Conservation (phyloP, 2,329 filamentous ascomycete species). For the Mycosphaerella sp. region DNA sequence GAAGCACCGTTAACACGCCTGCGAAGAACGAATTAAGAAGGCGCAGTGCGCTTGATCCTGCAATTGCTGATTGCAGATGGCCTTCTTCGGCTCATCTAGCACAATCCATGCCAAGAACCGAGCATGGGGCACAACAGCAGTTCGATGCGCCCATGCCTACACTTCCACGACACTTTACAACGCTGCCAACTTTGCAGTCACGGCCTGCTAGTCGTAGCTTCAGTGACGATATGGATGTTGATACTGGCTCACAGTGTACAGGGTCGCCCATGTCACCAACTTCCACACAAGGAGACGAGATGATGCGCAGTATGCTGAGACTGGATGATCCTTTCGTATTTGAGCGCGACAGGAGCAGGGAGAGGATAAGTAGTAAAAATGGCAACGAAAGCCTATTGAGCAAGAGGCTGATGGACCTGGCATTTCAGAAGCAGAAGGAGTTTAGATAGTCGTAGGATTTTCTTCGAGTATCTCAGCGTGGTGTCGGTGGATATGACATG, state of each 20-base stretch:
- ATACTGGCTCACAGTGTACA: conserved; percentile 22
- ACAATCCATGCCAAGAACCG: conserved; percentile 23
- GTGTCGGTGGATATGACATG: conserved; percentile 1
- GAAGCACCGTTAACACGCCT: conserved; percentile 12
- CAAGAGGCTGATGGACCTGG: conserved; percentile 59
- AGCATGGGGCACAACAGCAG: conserved; percentile 26
- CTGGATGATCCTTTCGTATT: conserved; percentile 26
- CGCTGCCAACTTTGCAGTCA: conserved; percentile 27
- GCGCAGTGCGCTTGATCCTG: conserved; percentile 17
- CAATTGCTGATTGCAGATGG: conserved; percentile 5
- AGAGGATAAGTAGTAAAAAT: conserved; percentile 63
- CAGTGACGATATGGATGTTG: conserved; percentile 26
- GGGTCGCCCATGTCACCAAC: conserved; percentile 18
- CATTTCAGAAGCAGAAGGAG: conserved; percentile 19
- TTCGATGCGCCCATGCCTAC: conserved; percentile 21
- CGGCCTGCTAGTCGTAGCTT: conserved; percentile 27
- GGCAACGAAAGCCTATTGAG: conserved; percentile 54
- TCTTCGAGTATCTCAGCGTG: conserved; percentile 3
- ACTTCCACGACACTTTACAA: conserved; percentile 25
- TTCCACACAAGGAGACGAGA: conserved; percentile 13
- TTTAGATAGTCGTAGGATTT: neutral
- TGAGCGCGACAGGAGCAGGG: conserved; percentile 44
- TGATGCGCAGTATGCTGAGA: conserved; percentile 1
- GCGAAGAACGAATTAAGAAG: conserved; percentile 15
- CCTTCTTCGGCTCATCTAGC: conserved; percentile 15